Evolutionary conservation across 805 yeast species (phyloP).

Genomic region (Lachancea meyersii): DNA sequence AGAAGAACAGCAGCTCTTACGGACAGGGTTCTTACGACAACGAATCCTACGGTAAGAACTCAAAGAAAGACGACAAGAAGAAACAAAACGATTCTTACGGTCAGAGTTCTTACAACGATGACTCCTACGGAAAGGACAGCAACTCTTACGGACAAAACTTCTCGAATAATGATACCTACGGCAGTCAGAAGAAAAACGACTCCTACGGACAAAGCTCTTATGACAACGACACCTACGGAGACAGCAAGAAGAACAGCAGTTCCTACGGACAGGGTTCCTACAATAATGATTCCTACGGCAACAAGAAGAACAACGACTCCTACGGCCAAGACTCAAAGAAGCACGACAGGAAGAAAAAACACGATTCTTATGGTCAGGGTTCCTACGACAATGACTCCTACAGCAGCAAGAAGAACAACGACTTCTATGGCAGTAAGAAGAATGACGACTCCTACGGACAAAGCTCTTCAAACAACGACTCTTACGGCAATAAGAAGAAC

Average conservation of each 20-base stretch:
- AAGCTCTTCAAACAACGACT: constrained; percentile 17
- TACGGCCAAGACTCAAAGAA: constrained; percentile 10
- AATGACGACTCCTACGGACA: constrained; percentile 18
- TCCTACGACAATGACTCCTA: constrained; percentile 13
- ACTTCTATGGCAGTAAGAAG: constrained; percentile 10
- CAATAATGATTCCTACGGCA: constrained; percentile 17
- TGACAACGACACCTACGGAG: constrained; percentile 16
- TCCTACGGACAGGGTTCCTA: constrained; percentile 14
- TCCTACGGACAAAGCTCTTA: constrained; percentile 11
- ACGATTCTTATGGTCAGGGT: constrained; percentile 5
- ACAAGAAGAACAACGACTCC: not conserved
- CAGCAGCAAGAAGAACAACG: constrained; percentile 7
- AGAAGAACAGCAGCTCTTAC: constrained; percentile 15
- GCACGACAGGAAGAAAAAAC: constrained; percentile 6
- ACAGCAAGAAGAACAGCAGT: constrained; percentile 18
- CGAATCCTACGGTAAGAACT: constrained; percentile 26
- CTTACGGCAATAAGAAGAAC: constrained; percentile 12
- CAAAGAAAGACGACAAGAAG: constrained; percentile 22
- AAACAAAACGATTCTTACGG: constrained; percentile 12
- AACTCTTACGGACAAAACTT: constrained; percentile 21
- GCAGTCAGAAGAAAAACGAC: constrained; percentile 2
- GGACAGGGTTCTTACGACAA: constrained; percentile 18
- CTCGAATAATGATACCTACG: constrained; percentile 17
- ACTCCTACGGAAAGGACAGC: constrained; percentile 16
- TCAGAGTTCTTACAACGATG: constrained; percentile 24